A percentile compares a stretch with the other conserved stretches of the same genome.
Evolutionary conservation across 345 rosid genomes (phyloP).

Genomic region (Citrus australasica): DNA sequence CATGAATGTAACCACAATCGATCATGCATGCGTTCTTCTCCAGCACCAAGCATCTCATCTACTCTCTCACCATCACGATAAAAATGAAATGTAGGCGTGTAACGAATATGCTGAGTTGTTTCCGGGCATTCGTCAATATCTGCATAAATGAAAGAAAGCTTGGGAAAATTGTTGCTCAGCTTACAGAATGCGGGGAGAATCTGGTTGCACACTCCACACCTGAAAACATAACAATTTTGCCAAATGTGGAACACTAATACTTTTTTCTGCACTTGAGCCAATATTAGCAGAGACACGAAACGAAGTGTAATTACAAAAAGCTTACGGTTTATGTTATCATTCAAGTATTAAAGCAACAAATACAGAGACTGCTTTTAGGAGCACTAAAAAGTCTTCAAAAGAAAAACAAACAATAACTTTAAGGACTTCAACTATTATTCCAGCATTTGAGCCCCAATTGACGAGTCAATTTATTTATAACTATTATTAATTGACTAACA

Average conservation of each 20-base stretch:
- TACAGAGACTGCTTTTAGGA: too few species aligned
- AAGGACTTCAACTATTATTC: too few species aligned
- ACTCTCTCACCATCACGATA: conserved; percentile 82
- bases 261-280: background rate
- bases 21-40: conserved; percentile 85
- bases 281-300: background rate
- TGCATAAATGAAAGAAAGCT: conserved; percentile 69
- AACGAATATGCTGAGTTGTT: conserved; percentile 76
- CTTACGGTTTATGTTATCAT: background rate
- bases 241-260: background rate
- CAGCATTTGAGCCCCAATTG: too few species aligned
- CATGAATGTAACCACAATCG: conserved; percentile 92
- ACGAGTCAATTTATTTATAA: too few species aligned
- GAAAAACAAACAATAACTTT: too few species aligned
- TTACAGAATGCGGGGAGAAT: conserved; percentile 67
- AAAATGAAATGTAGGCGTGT: conserved; percentile 89
- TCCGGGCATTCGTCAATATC: conserved; percentile 95
- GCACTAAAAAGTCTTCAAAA: too few species aligned
- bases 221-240: conserved; percentile 24
- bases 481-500: too few species aligned
- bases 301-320: background rate
- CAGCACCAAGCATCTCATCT: conserved; percentile 93
- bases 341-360: background rate
- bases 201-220: conserved; percentile 89
- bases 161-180: conserved; percentile 64